Conservation (phyloP, 805 yeast genomes). For the Soucietia sequanensis region DNA sequence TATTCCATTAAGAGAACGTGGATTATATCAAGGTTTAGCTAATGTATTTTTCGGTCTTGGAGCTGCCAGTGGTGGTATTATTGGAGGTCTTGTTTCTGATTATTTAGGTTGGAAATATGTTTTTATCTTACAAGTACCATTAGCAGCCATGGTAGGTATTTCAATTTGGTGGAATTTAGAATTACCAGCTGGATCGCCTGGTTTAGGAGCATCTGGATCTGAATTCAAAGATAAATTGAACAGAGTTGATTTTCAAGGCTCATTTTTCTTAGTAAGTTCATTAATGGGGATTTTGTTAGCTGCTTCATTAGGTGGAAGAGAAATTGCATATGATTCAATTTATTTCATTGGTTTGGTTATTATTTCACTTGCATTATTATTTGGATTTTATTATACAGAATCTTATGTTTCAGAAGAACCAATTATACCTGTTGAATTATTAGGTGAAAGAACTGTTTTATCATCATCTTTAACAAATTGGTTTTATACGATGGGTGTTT, state of each 20-base stretch:
- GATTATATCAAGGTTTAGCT: slow-evolving; percentile 78
- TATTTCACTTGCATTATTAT: slow-evolving; percentile 32
- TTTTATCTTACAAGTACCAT: slow-evolving; percentile 39
- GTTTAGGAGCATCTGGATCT: slow-evolving; percentile 49
- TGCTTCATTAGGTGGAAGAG: slow-evolving; percentile 65
- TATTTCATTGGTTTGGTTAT: slow-evolving; percentile 34
- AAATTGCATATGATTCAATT: slow-evolving; percentile 45
- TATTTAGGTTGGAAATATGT: slow-evolving; percentile 51
- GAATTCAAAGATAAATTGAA: slow-evolving; percentile 48
- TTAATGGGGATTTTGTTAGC: slow-evolving; percentile 60
- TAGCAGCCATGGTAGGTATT: slow-evolving; percentile 41
- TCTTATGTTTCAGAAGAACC: slow-evolving; percentile 56
- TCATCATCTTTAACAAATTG: slow-evolving; percentile 67
- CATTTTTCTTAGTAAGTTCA: slow-evolving; percentile 55
- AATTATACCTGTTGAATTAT: slow-evolving; percentile 60
- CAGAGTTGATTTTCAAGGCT: slow-evolving; percentile 68
- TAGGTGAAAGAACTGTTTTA: slow-evolving; percentile 57
- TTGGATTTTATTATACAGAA: slow-evolving; percentile 53
- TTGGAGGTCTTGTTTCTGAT: slow-evolving; percentile 57
- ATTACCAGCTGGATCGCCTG: slow-evolving; percentile 56
- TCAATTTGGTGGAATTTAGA: slow-evolving; percentile 38
- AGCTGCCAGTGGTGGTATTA: slow-evolving; percentile 43
- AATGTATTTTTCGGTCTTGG: slow-evolving; percentile 78
- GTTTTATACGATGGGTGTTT: slow-evolving; percentile 68
- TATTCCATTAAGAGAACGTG: slow-evolving; percentile 73